These are phyloP conservation scores for Kodamaea alishanica DNA, from an alignment of 1,139 yeast species.

Conservation along the genomic window DNA sequence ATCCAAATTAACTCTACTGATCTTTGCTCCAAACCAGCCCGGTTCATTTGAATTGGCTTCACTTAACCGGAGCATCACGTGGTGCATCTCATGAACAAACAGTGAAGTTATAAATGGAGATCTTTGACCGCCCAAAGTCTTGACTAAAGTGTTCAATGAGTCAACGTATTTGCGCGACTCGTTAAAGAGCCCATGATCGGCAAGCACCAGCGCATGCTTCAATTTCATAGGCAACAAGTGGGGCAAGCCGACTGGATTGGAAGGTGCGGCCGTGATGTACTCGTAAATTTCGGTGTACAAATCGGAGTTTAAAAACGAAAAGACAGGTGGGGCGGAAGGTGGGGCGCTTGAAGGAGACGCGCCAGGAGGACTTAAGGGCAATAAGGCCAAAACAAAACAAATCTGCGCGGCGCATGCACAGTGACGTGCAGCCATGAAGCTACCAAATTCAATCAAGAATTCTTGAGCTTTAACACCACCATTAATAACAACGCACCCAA, in stretches of 20 bases:
- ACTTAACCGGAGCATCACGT: slow-evolving; percentile 42
- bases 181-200: slow-evolving; percentile 55
- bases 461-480: slow-evolving; percentile 34
- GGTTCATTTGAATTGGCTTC: slow-evolving; percentile 40
- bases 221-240: slow-evolving; percentile 57
- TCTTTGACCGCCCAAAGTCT: slow-evolving; percentile 34
- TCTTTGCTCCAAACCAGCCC: slow-evolving; percentile 61
- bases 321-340: slow-evolving; percentile 22
- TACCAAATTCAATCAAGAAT: slow-evolving; percentile 55
- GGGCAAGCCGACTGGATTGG: slow-evolving; percentile 39
- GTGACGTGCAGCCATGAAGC: slow-evolving; percentile 36
- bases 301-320: slow-evolving; percentile 30
- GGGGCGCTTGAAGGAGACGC: slow-evolving; percentile 16
- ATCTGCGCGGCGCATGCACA: slow-evolving; percentile 39
- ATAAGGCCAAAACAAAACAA: slow-evolving; percentile 48
- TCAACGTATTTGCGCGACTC: slow-evolving; percentile 66
- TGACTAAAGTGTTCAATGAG: slow-evolving; percentile 41
- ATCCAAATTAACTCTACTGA: slow-evolving; percentile 75
- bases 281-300: slow-evolving; percentile 74
- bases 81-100: slow-evolving; percentile 36
- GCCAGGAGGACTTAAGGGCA: slow-evolving; percentile 32
- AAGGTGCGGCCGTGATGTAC: slow-evolving; percentile 34
- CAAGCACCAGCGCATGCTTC: slow-evolving; percentile 58
- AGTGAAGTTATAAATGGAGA: slow-evolving; percentile 37
- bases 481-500: slow-evolving; percentile 43